These are phyloP conservation scores for Delitschia confertaspora DNA, from an alignment of 495 filamentous ascomycete genomes.

Conservation along the genomic window DNA sequence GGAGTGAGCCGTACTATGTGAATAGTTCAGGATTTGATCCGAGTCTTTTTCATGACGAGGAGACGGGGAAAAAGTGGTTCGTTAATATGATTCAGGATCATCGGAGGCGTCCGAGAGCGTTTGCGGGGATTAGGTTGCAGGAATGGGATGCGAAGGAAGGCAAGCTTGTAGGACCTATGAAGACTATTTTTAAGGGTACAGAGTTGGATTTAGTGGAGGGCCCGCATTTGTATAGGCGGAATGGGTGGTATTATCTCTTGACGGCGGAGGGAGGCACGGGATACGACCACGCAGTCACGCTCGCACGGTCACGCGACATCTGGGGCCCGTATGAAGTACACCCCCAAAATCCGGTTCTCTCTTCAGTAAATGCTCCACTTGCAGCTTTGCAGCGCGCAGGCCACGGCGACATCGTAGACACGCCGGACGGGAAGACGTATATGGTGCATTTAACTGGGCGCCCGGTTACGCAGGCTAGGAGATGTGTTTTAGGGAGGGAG, in stretches of 20 bases:
- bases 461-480: constrained; percentile 44
- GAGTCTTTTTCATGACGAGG: constrained; percentile 50
- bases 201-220: constrained; percentile 50
- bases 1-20: constrained; percentile 48
- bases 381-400: constrained; percentile 45
- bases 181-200: constrained; percentile 48
- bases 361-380: constrained; percentile 3
- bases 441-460: constrained; percentile 47
- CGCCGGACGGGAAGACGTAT: constrained; percentile 48
- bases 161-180: constrained; percentile 31
- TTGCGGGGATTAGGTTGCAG: constrained; percentile 33
- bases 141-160: constrained; percentile 40
- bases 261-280: constrained; percentile 57
- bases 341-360: constrained; percentile 21
- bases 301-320: constrained; percentile 46
- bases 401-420: constrained; percentile 53
- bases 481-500: constrained; percentile 49
- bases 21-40: constrained; percentile 43
- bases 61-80: constrained; percentile 45
- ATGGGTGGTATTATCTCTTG: constrained; percentile 50
- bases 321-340: constrained; percentile 49
- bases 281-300: constrained; percentile 45
- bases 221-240: constrained; percentile 51
- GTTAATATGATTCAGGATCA: constrained; percentile 49
- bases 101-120: constrained; percentile 37